Percentiles rank a stretch among this genome's conserved stretches.
These are phyloP conservation scores for Suillus brevipes DNA, from an alignment of 768 basidiomycete genomes.

Conservation along the genomic window DNA sequence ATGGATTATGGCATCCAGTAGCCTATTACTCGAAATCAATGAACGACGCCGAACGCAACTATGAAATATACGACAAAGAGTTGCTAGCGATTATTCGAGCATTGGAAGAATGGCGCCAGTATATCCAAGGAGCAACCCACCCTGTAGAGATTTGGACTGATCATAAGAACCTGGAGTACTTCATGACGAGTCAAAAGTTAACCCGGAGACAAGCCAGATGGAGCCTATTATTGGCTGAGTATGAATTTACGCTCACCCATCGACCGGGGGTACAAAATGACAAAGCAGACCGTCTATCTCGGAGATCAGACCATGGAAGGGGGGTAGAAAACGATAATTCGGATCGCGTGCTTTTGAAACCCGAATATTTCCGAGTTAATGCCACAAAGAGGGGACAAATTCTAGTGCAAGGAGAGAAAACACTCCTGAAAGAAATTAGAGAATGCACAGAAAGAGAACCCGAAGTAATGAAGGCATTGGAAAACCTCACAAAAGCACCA, in stretches of 20 bases:
- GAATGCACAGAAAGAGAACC: neutral
- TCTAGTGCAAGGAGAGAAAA: neutral
- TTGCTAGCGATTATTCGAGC: neutral
- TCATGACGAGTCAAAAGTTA: conserved; percentile 30
- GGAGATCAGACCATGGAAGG: neutral
- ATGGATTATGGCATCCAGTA: conserved; percentile 28
- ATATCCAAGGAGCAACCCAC: neutral
- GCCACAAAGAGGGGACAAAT: no score
- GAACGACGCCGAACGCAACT: conserved; percentile 37
- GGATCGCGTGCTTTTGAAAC: neutral
- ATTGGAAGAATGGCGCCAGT: neutral
- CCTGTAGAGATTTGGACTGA: conserved; percentile 12
- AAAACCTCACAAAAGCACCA: neutral
- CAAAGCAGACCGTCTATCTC: neutral
- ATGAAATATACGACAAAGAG: conserved; percentile 37
- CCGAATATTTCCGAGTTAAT: no score
- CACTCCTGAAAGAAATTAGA: neutral
- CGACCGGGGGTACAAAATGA: neutral
- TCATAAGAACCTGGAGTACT: conserved; percentile 41
- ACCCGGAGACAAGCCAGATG: conserved; percentile 1
- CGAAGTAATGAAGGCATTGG: neutral
- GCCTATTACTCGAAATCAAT: conserved; percentile 31
- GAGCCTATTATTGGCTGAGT: neutral
- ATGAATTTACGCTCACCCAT: neutral
- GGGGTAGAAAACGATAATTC: neutral